These are phyloP conservation scores for Delonix regia DNA, from an alignment of 306 rosid genomes.

Conservation along the genomic window DNA sequence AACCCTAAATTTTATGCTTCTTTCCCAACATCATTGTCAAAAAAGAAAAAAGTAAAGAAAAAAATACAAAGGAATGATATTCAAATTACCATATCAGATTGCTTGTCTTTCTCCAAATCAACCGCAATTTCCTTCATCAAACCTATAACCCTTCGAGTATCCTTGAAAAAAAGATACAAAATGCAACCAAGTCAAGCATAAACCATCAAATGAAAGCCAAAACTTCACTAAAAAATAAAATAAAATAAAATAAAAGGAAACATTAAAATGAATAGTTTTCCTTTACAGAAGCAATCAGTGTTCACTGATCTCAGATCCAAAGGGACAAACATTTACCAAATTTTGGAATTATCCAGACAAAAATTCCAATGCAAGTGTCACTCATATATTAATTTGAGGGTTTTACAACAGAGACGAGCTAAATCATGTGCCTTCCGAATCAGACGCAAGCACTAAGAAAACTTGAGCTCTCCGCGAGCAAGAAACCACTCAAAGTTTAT, in stretches of 20 bases:
- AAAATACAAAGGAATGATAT: not conserved
- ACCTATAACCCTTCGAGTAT: conserved; percentile 53
- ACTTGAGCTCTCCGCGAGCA: not conserved
- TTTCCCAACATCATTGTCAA: not conserved
- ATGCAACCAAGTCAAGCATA: not conserved
- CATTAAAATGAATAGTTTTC: not conserved
- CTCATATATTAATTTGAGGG: not conserved
- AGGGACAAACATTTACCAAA: not conserved
- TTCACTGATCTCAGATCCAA: not conserved
- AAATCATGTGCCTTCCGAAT: not conserved
- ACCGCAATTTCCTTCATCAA: conserved; percentile 77
- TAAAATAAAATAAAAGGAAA: not conserved
- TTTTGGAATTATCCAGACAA: not conserved
- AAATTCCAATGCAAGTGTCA: not conserved
- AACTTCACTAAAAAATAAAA: not conserved
- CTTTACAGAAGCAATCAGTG: not conserved
- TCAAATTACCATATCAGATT: conserved; percentile 54
- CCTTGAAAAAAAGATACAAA: conserved; percentile 56
- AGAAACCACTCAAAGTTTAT: not conserved
- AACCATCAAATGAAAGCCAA: not conserved
- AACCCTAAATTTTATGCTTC: not conserved
- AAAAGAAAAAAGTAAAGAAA: not conserved
- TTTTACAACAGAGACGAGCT: not conserved
- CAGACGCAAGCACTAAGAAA: not conserved
- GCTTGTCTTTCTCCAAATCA: conserved; percentile 72